Evolutionary conservation across 139 green algal genomes (phyloP).

Genomic region (Chlorella sp.): DNA sequence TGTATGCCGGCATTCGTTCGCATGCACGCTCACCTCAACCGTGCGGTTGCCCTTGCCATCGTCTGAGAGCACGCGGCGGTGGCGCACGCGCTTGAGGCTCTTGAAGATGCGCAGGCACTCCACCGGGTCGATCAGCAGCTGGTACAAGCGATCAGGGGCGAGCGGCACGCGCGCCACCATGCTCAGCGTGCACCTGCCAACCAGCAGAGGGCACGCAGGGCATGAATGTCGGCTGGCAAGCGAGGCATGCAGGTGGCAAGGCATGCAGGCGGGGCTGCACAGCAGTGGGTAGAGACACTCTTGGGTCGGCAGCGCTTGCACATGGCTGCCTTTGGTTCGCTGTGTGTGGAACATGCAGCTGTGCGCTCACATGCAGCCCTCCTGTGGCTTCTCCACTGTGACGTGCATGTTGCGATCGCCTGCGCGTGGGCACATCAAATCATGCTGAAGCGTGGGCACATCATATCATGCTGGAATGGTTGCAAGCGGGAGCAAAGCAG

Average conservation of each 20-base stretch:
- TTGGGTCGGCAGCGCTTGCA: too few species aligned
- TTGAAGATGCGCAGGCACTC: slow-evolving; percentile 60
- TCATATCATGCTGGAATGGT: too few species aligned
- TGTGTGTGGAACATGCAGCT: too few species aligned
- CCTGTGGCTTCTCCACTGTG: slow-evolving; percentile 27
- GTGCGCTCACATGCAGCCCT: slow-evolving; percentile 28
- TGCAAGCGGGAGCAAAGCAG: too few species aligned
- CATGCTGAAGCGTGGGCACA: too few species aligned
- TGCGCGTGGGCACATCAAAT: too few species aligned
- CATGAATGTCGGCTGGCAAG: background rate
- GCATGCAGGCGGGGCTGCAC: too few species aligned
- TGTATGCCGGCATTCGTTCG: too few species aligned
- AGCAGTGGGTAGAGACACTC: too few species aligned
- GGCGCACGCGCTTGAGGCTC: slow-evolving; percentile 60
- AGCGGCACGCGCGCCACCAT: slow-evolving; percentile 48
- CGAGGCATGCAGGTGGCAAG: background rate
- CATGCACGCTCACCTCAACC: slow-evolving; percentile 33
- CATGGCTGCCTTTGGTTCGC: too few species aligned
- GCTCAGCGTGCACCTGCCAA: slow-evolving; percentile 10
- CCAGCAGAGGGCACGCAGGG: background rate
- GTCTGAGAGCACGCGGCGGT: slow-evolving; percentile 60
- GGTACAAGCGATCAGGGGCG: slow-evolving; percentile 58
- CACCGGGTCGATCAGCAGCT: slow-evolving; percentile 57
- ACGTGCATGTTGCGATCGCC: slow-evolving; percentile 25
- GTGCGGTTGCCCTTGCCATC: slow-evolving; percentile 44